Evolutionary conservation across 768 basidiomycete species (phyloP).

Genomic region (Leccinellum luteum): DNA sequence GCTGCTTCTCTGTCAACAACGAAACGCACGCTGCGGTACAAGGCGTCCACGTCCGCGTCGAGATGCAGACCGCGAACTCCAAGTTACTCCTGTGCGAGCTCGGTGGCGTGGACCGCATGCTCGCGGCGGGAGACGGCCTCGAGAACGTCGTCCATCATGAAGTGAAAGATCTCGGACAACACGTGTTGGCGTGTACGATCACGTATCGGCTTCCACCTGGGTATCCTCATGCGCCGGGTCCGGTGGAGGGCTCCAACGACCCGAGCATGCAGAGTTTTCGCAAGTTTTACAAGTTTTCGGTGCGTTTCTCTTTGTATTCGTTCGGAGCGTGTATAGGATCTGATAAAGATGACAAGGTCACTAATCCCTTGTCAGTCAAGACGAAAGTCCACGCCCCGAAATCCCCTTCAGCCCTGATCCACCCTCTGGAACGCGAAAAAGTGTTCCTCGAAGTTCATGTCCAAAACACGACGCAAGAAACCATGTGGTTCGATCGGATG

Average conservation of each 20-base stretch:
- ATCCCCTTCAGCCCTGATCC: constrained; percentile 69
- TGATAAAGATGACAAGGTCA: constrained; percentile 51
- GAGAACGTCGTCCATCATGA: constrained; percentile 78
- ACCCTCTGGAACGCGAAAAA: constrained; percentile 66
- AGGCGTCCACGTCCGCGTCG: constrained; percentile 64
- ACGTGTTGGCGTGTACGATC: constrained; percentile 84
- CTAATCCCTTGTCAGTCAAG: constrained; percentile 93
- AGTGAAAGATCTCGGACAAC: constrained; percentile 91
- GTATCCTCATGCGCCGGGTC: constrained; percentile 47
- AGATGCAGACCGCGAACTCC: constrained; percentile 79
- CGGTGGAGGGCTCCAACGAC: constrained; percentile 51
- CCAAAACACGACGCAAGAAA: constrained; percentile 78
- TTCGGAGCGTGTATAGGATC: background rate
- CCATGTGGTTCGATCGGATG: constrained; percentile 82
- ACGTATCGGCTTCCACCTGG: constrained; percentile 72
- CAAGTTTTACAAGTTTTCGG: constrained; percentile 90
- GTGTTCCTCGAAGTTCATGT: constrained; percentile 92
- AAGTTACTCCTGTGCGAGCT: constrained; percentile 64
- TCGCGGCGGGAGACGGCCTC: constrained; percentile 58
- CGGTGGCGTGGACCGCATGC: constrained; percentile 48
- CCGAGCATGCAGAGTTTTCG: constrained; percentile 66
- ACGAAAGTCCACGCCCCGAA: constrained; percentile 84
- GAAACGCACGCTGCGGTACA: constrained; percentile 63
- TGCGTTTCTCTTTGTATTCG: constrained; percentile 38
- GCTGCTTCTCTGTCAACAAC: constrained; percentile 81